A percentile compares a stretch with the other conserved stretches of the same genome.
Evolutionary conservation across 108 stramenopile genomes (phyloP).

Genomic region (Cyclotella baltica): DNA sequence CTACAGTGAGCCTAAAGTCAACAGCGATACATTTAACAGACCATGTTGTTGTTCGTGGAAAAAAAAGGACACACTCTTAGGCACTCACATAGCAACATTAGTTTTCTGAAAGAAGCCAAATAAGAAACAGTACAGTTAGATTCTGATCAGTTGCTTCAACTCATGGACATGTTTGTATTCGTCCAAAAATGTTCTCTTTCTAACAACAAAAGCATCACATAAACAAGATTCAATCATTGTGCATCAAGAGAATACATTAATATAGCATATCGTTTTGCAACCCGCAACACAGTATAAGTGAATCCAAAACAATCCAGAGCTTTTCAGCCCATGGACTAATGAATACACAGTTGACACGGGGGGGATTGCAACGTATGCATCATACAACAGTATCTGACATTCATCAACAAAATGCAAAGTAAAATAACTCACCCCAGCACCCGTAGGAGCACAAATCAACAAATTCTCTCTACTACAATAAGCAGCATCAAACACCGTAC

Average conservation of each 20-base stretch:
- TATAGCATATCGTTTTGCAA: slow-evolving; percentile 6
- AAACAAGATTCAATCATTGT: neutral
- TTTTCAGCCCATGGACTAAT: neutral
- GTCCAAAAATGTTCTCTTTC: neutral
- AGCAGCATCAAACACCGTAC: slow-evolving; percentile 91
- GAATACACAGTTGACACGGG: neutral
- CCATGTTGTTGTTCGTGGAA: too few species aligned
- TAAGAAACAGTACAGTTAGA: neutral
- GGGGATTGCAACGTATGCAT: slow-evolving; percentile 6
- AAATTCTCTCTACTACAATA: slow-evolving; percentile 92
- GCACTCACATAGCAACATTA: slow-evolving; percentile 90
- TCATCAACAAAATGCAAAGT: neutral
- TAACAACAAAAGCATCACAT: neutral
- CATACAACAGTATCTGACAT: neutral
- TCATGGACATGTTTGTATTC: neutral
- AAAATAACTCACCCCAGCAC: slow-evolving; percentile 30
- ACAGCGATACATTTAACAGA: too few species aligned
- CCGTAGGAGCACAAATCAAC: slow-evolving; percentile 97
- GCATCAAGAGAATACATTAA: neutral
- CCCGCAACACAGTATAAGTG: neutral
- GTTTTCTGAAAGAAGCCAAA: slow-evolving; percentile 67
- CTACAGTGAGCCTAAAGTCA: slow-evolving; percentile 75
- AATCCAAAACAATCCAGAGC: neutral
- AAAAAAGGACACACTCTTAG: neutral
- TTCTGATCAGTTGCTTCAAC: neutral